Evolutionary conservation across 257 asterid species (phyloP).

Genomic region (Scutellaria galericulata): DNA sequence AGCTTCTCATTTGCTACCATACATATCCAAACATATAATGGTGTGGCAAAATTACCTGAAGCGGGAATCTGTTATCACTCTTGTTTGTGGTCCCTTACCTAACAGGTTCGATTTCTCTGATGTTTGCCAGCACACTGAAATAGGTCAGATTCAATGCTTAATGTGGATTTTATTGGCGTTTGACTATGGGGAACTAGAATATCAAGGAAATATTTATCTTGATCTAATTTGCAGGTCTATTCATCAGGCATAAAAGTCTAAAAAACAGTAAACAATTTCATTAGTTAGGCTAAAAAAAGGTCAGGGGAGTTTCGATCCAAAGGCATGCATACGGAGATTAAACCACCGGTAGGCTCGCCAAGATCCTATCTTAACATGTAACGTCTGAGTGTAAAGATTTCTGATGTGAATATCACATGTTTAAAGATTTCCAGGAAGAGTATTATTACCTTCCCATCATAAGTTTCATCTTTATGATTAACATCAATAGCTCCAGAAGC

Average conservation of each 20-base stretch:
- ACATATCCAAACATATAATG: constrained; percentile 1
- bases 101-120: background rate
- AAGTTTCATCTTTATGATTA: constrained; percentile 86
- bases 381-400: background rate
- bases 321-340: too few species aligned
- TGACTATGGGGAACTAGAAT: background rate
- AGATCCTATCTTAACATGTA: too few species aligned
- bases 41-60: background rate
- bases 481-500: constrained; percentile 95
- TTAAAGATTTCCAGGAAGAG: constrained; percentile 19
- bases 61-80: background rate
- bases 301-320: too few species aligned
- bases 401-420: constrained; percentile 1
- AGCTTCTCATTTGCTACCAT: background rate
- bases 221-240: background rate
- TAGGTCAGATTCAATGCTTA: background rate
- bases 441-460: constrained; percentile 72
- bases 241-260: background rate
- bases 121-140: constrained; percentile 5
- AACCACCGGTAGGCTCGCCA: too few species aligned
- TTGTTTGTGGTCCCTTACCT: background rate
- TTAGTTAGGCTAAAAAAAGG: too few species aligned
- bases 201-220: background rate
- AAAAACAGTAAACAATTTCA: background rate
- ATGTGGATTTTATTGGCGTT: background rate